Base-by-base conservation (phyloP, 2,329 filamentous ascomycete genomes). In the Monosporascus sp. region DNA sequence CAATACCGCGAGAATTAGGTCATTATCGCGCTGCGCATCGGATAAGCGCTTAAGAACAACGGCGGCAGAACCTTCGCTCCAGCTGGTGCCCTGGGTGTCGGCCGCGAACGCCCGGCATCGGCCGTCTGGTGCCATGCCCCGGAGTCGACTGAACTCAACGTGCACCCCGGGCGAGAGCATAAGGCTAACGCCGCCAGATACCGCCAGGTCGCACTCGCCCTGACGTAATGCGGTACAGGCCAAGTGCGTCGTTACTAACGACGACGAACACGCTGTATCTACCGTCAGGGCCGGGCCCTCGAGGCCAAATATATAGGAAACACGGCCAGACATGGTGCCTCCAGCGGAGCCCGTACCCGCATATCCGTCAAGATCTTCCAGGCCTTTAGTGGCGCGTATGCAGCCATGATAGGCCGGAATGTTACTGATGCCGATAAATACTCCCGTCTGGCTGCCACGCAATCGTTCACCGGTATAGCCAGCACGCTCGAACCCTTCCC, bases 401-500 rank as follows among this genome's bases (percentile, higher is more conserved):
- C n/a, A n/a, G n/a, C n/a, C n/a, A 49, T 49, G 27, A 58, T 60
- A 56, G n/a, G 56, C 49, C 5, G 57, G 37, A 9, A 63, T 63
- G 41, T 63, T 63, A 51, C 61, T 62, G n/a, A 56, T 56, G 24
- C 63, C 63, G 41, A 65, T 57, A 45, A 58, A 65, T 0, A 64
- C 58, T 37, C 63, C 63, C 8, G 63, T 64, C 45, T 57, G 48
- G 52, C 58, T 63, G n/a, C 61, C 60, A 20, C 56, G 55, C 11
- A 65, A 48, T 41, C 58, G 53, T 22, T 63, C 60, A 44, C 49
- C 49, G 3, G 60, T 63, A 45, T 58, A 57, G n/a, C 63, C 63
- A 3, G 60, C 62, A 6, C 60, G 56, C 52, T 65, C 63, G 41
- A 65, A 63, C n/a, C 50, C 60, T 50, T 63, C 62, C 62, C 62